phyloP scores from a whole-genome alignment of 306 rosid species.

The Acacia confusa region DNA sequence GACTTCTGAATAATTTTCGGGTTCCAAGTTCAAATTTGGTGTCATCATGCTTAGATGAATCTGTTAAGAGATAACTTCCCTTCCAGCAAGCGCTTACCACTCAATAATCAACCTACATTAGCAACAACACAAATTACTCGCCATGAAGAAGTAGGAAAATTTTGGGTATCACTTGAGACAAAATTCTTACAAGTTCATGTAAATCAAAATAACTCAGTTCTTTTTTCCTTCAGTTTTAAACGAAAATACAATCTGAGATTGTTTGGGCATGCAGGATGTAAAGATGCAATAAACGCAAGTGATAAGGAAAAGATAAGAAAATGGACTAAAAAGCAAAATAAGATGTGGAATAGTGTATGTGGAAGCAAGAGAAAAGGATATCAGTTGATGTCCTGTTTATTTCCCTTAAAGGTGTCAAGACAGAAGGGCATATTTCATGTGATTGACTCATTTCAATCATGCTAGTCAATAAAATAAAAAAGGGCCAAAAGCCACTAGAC shows the following conservation, averaged over 20 bases:
- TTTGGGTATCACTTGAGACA: neutral
- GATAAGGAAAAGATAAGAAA: neutral
- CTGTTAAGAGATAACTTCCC: conserved; percentile 30
- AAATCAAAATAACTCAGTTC: neutral
- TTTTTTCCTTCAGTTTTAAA: neutral
- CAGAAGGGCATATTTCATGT: neutral
- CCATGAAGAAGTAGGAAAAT: neutral
- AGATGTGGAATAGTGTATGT: neutral
- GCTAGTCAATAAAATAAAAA: neutral
- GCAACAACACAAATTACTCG: conserved; percentile 26
- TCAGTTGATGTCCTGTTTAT: neutral
- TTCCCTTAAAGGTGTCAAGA: neutral
- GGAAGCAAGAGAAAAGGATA: neutral
- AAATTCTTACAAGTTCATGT: conserved; percentile 7
- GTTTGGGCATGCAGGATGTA: neutral
- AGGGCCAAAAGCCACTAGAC: neutral
- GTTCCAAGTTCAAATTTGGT: conserved; percentile 61
- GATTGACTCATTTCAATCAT: neutral
- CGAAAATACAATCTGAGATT: neutral
- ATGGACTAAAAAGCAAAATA: neutral
- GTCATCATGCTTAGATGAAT: conserved; percentile 49
- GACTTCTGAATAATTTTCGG: conserved; percentile 47
- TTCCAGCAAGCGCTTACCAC: conserved; percentile 24
- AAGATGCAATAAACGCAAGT: neutral
- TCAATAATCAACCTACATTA: conserved; percentile 41